Conservation (phyloP, 345 rosid species). For the Rhizophora mangle region DNA sequence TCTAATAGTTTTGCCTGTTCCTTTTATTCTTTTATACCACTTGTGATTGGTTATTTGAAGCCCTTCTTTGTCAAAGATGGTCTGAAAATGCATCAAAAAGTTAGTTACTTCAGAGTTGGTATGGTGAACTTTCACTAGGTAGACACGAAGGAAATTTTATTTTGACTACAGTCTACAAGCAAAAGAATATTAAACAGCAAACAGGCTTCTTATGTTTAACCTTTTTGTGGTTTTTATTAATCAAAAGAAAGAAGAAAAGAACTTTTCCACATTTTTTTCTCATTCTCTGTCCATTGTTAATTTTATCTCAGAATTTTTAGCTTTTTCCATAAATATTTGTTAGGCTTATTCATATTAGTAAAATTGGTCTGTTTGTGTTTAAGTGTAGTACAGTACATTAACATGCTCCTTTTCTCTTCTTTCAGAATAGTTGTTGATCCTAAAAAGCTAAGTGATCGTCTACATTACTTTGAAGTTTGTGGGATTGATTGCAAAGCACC, state of each 20-base stretch:
- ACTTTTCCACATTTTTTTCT: not conserved
- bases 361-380: not conserved
- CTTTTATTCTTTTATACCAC: not conserved
- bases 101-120: not conserved
- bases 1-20: not conserved
- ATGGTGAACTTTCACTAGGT: not conserved
- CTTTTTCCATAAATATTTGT: not conserved
- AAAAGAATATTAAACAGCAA: not conserved
- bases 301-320: not conserved
- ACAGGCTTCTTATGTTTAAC: not conserved
- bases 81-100: not conserved
- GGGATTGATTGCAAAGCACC: conserved; percentile 95
- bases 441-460: conserved; percentile 68
- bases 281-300: not conserved
- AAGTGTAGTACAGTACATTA: not conserved
- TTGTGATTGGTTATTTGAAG: not conserved
- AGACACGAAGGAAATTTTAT: not conserved
- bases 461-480: conserved; percentile 82
- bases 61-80: not conserved
- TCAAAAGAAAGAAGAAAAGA: too few species aligned
- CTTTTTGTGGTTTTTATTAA: too few species aligned
- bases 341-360: not conserved
- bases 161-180: not conserved
- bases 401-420: conserved; percentile 16
- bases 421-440: conserved; percentile 94